Conservation (phyloP, 1,284 basidiomycete species). For the Ustilago bromivora region DNA sequence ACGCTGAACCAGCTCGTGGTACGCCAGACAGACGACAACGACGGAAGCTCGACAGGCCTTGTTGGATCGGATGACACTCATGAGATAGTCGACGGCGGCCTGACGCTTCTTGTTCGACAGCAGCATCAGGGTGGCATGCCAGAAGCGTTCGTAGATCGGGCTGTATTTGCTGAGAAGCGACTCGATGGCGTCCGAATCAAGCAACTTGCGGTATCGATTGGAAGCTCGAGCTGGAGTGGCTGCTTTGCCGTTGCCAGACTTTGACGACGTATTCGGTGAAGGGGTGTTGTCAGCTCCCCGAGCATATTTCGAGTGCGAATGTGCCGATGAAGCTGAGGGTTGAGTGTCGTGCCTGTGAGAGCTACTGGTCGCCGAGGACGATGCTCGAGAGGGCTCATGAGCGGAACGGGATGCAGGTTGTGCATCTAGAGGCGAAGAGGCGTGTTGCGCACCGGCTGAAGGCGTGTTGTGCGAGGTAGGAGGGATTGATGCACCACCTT, state of each 20-base stretch:
- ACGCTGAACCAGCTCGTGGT: conserved; percentile 51
- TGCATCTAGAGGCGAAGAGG: conserved; percentile 13
- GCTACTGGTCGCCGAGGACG: conserved; percentile 7
- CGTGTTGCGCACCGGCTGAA: conserved; percentile 5
- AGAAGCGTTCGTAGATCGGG: conserved; percentile 54
- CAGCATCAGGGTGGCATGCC: conserved; percentile 49
- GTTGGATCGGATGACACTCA: conserved; percentile 43
- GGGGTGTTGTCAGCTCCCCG: neutral
- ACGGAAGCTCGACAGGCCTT: conserved; percentile 53
- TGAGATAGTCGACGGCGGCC: conserved; percentile 48
- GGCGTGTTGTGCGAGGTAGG: conserved; percentile 31
- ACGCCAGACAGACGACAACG: conserved; percentile 54
- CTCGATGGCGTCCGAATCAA: conserved; percentile 52
- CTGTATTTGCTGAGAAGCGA: conserved; percentile 55
- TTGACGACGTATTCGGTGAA: conserved; percentile 1
- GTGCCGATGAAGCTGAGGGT: neutral
- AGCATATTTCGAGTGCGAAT: neutral
- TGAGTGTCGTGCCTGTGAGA: neutral
- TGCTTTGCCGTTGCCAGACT: conserved; percentile 15
- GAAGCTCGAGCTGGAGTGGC: conserved; percentile 19
- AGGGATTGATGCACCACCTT: conserved; percentile 12
- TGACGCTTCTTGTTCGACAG: conserved; percentile 42
- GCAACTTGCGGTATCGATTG: conserved; percentile 42
- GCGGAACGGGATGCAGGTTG: neutral
- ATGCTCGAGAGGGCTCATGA: conserved; percentile 4